Evolutionary conservation across 2,329 filamentous ascomycete species (phyloP), one percentile per base, ranked within the genome.

Genomic region (Fusarium proliferatum): DNA sequence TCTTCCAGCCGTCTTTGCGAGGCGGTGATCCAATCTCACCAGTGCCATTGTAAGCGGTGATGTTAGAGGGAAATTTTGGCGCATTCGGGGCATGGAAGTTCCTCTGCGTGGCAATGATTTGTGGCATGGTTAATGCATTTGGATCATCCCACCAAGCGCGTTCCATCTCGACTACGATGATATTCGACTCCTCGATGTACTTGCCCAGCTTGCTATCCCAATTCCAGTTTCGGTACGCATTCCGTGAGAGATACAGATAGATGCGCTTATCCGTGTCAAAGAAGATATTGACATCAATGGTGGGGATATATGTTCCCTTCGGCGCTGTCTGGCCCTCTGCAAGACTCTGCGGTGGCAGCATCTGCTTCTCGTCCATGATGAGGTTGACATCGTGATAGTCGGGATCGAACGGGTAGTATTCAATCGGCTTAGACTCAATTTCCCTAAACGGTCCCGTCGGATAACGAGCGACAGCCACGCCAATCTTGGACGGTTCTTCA

Each of bases 211-310:
- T 55, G 3, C 69, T 66, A 46, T 82, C 81, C 81, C 81, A 82
- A 39, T 81, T 82, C 81, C 81, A 82, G 52, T 82, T 82, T 3
- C 81, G 76, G 57, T 82, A 82, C 6, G 81, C 81, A 49, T 82
- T 82, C 10, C 81, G 76, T 2, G 81, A 82, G 8, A 76, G 67
- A 61, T 82, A 82, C 0, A 83, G 60, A 61, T 86, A 85, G 17
- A 79, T 74, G 10, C 75, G 76, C 6, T 79, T 81, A 65, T 83
- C 79, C 10, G 78, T 72, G 45, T 86, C 82, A 51, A 84, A 86
- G 45, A 87, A 84, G n/a, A 88, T 79, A 76, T 87, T 84, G 0
- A 84, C 82, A 59, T 87, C 86, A 12, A 87, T 86, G 8, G 78
- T 80, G 2, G 81, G 81, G 26, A 82, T 82, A 26, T 79, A 82